Percentiles rank a stretch among this genome's conserved stretches.
phyloP scores from a whole-genome alignment of 257 asterid genomes.

The Schizonepeta tenuifolia region DNA sequence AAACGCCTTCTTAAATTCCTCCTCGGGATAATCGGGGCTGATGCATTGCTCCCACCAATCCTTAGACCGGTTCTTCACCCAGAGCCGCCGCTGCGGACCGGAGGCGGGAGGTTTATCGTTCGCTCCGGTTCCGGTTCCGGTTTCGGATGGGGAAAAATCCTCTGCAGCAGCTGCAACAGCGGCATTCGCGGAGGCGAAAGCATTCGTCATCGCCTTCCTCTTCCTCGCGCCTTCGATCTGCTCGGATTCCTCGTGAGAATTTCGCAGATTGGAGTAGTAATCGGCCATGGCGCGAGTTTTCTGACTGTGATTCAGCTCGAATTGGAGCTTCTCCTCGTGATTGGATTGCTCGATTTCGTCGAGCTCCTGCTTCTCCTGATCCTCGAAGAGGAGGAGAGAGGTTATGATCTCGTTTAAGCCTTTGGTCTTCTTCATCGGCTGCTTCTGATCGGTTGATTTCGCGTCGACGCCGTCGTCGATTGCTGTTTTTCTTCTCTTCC shows the following conservation, averaged over 20 bases:
- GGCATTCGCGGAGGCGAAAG: constrained; percentile 41
- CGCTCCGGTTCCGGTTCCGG: not conserved
- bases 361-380: constrained; percentile 67
- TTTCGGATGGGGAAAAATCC: constrained; percentile 17
- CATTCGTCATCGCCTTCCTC: constrained; percentile 49
- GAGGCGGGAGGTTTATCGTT: constrained; percentile 35
- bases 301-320: constrained; percentile 55
- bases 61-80: constrained; percentile 88
- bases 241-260: constrained; percentile 43
- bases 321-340: constrained; percentile 52
- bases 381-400: constrained; percentile 73
- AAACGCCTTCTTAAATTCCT: constrained; percentile 82
- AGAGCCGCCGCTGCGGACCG: constrained; percentile 72
- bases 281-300: constrained; percentile 60
- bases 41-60: constrained; percentile 99
- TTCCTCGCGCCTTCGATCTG: constrained; percentile 49
- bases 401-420: constrained; percentile 81
- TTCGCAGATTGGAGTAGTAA: constrained; percentile 56
- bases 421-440: constrained; percentile 56
- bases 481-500: constrained; percentile 51
- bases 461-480: constrained; percentile 6
- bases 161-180: constrained; percentile 32
- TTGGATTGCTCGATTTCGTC: constrained; percentile 44
- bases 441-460: constrained; percentile 34
- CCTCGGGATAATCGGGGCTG: constrained; percentile 88